Base-by-base conservation (phyloP, 305 asterid species). In the Andrographis paniculata region DNA sequence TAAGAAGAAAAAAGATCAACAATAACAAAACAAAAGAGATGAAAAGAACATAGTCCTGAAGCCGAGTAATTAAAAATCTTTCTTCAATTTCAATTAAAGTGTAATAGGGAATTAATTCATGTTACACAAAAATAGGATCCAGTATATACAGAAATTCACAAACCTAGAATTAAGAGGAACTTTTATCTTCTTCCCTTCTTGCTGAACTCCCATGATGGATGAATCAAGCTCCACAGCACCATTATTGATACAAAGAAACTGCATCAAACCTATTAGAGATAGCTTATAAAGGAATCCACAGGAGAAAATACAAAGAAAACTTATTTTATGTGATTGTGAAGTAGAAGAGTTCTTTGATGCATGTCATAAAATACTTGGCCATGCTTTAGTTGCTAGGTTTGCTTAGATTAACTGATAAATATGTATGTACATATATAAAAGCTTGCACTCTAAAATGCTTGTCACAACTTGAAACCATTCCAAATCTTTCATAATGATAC, bases 131-230 rank as follows among this genome's bases (percentile, higher is more conserved):
- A 37, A 37, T 2, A 10, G 38, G 11, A 16, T 3, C 24, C 24
- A 42, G 30, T 35, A 37, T 27, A 9, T 57, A 42, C 33, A 27
- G 40, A 57, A 61, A 43, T 30, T 16, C 24, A 15, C 40, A 49
- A 65, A 91, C 96, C 92, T 91, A 37, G 99, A 83, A 72, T 91
- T 91, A 22, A 91, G 83, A 52, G 99, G 96, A 64, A 91, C 81
- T 75, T 91, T 91, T 9, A 70, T 65, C 69, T 78, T 91, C 74
- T 77, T 91, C 59, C 87, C 96, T 24, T 85, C 99, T 73, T 86
- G 83, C 72, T 80, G 87, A 62, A 15, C 72, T 62, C 99, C 93
- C 96, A 91, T 86, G 57, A 91, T 60, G 38, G 95, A 73, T 38
- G 92, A 64, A 73, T 91, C 95, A 18, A 91, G 65, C 74, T 91